Conservation (phyloP, 1,139 yeast species). For the Suhomyces ambrosiae region DNA sequence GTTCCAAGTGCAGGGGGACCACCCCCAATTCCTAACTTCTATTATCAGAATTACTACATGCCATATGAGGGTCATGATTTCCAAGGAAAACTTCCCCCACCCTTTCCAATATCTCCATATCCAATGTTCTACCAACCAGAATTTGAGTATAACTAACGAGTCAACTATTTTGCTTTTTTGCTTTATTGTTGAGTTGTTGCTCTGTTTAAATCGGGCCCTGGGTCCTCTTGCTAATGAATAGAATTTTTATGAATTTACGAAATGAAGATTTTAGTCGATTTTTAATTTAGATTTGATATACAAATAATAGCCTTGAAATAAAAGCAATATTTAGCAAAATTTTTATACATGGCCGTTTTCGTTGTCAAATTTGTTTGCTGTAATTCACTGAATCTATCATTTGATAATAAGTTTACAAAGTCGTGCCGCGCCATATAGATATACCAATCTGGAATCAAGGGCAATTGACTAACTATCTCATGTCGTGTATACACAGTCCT, state of each 20-base stretch:
- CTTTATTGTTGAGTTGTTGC: neutral
- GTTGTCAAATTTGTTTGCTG: too few species aligned
- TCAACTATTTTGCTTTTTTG: neutral
- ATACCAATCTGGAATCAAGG: too few species aligned
- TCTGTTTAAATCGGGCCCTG: too few species aligned
- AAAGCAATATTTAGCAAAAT: too few species aligned
- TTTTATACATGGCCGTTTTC: too few species aligned
- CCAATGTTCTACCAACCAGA: constrained; percentile 14
- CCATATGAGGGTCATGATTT: constrained; percentile 14
- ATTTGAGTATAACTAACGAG: constrained; percentile 3
- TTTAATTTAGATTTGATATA: too few species aligned
- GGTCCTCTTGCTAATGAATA: too few species aligned
- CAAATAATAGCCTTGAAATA: too few species aligned
- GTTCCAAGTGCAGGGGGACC: constrained; percentile 7
- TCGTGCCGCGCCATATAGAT: too few species aligned
- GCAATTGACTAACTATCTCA: constrained; percentile 1
- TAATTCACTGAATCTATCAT: too few species aligned
- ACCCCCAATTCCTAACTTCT: constrained; percentile 12
- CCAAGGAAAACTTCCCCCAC: constrained; percentile 8
- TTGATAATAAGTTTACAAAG: neutral
- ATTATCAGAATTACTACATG: constrained; percentile 11
- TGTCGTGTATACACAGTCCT: constrained; percentile 6
- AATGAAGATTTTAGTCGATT: too few species aligned
- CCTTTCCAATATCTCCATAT: constrained; percentile 11
- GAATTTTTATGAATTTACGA: constrained; percentile 1